phyloP scores from a whole-genome alignment of 257 asterid species.

The Capsicum pubescens region DNA sequence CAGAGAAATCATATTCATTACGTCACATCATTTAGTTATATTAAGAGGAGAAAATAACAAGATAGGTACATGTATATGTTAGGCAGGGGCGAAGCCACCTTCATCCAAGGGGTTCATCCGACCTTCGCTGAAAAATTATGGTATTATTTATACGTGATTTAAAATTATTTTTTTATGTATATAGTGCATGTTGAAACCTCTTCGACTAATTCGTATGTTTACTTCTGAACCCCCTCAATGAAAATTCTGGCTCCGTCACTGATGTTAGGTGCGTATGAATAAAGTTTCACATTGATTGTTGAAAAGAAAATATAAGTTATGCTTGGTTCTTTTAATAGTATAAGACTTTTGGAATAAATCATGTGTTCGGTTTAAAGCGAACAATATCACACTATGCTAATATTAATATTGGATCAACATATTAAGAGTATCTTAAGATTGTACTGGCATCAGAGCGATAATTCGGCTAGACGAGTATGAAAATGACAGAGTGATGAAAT shows the following conservation, averaged over 20 bases:
- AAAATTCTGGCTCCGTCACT: no score
- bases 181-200: no score
- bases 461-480: background rate
- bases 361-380: background rate
- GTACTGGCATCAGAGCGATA: accelerated
- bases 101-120: no score
- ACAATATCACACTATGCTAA: background rate
- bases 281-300: background rate
- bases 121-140: no score
- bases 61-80: background rate
- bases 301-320: no score
- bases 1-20: background rate
- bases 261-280: background rate
- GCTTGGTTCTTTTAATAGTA: background rate
- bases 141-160: no score
- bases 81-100: no score
- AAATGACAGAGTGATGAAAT: background rate
- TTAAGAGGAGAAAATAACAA: background rate
- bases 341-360: background rate
- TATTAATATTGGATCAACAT: no score
- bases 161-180: no score
- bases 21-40: background rate
- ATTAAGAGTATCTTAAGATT: background rate
- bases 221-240: no score
- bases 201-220: no score